Evolutionary conservation across 257 asterid genomes (phyloP), one percentile per base, ranked within the genome.

Genomic region (Pogostemon cablin): DNA sequence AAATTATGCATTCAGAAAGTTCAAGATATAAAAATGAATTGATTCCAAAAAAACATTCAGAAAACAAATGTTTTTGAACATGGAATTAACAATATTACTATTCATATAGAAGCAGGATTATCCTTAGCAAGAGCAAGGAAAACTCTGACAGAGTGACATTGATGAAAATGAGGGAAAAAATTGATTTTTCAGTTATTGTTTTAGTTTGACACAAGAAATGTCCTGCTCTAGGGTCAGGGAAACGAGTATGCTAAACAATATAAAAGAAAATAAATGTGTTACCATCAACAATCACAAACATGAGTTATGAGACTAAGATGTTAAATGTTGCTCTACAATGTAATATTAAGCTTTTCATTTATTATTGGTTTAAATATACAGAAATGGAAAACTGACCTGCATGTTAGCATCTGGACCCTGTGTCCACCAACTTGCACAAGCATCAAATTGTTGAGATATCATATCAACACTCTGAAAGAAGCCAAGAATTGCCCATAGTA

Each of bases 341-440:
- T 54, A 48, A 57, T 61, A 48, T 34, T 7, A 17, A 65, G 58
- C 37, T 49, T 67, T 59, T 61, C 38, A 2, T 4, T 57, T 25
- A 52, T 15, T 37, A n/a, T 6, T 1, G 11, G 32, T 32, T 32
- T 12, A 69, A 42, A 50, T 48, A 66, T 50, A 80, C 25, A 56
- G 74, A 75, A 59, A 72, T 60, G 39, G 65, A 75, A 81, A 70
- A 75, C 86, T 86, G 84, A 95, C 99, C 97, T 95, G 99, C 86
- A 95, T 78, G 71, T 64, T 82, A 72, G 83, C 80, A 88, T 91
- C 92, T 72, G 98, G 99, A 65, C 99, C 99, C 71, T 95, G 99
- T 4, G 99, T 95, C 98, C 99, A 95, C 98, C 99, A 95, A 85
- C 99, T 95, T 64, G 99, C 97, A 86, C 97, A 91, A 65, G 90